Percentiles rank a stretch among this genome's conserved stretches.
Evolutionary conservation across 2,329 filamentous ascomycete species (phyloP).

Genomic region (Clonostachys byssicola): DNA sequence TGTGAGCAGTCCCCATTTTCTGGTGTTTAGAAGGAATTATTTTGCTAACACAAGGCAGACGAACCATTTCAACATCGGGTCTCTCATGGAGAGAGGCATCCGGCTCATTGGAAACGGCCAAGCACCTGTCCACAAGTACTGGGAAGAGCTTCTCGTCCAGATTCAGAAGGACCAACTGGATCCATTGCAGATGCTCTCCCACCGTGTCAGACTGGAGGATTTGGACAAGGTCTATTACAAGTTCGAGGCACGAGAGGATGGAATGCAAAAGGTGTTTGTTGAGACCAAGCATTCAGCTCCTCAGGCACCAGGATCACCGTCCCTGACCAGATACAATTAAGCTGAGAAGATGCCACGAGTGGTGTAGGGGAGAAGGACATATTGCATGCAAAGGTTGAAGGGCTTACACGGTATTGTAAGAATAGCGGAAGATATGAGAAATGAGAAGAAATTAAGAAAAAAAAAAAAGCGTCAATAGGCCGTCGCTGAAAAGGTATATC

Average conservation of each 20-base stretch:
- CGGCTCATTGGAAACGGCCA: conserved; percentile 67
- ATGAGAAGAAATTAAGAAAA: too few relatives aligned
- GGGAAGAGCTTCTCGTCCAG: conserved; percentile 67
- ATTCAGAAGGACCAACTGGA: conserved; percentile 68
- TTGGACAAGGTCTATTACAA: conserved; percentile 61
- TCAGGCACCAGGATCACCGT: conserved; percentile 32
- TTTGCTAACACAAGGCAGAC: conserved; percentile 36
- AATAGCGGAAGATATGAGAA: too few relatives aligned
- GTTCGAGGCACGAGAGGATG: conserved; percentile 59
- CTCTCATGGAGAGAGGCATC: conserved; percentile 82
- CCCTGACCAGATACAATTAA: conserved; percentile 30
- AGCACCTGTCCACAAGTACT: conserved; percentile 77
- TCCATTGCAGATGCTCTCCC: conserved; percentile 75
- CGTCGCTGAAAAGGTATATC: too few relatives aligned
- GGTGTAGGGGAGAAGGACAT: too few relatives aligned
- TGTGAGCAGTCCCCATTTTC: conserved; percentile 25
- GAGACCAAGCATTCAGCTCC: conserved; percentile 54
- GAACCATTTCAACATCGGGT: conserved; percentile 80
- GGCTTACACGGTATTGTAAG: too few relatives aligned
- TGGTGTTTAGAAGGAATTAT: not conserved
- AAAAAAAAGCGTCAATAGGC: too few relatives aligned
- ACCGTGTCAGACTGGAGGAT: conserved; percentile 72
- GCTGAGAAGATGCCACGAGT: too few relatives aligned
- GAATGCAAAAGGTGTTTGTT: conserved; percentile 77
- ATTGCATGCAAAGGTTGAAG: too few relatives aligned